Evolutionary conservation across 2,329 filamentous ascomycete species (phyloP).

Genomic region (Colletotrichum neosansevieriae): DNA sequence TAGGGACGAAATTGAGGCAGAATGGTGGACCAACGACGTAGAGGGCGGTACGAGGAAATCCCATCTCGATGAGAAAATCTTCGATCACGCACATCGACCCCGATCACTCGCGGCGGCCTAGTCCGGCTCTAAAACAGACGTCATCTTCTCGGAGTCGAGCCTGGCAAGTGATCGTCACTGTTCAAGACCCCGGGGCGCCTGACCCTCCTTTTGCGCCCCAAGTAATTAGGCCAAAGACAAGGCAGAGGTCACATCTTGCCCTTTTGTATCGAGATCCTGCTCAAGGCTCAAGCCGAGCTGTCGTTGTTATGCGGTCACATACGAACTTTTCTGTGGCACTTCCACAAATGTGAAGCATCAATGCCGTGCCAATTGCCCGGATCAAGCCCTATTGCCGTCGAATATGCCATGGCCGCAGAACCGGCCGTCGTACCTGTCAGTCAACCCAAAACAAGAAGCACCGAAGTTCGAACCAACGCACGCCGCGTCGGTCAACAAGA

Average conservation of each 20-base stretch:
- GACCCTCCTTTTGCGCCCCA: constrained; percentile 13
- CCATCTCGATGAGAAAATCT: constrained; percentile 33
- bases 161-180: constrained; percentile 36
- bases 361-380: constrained; percentile 18
- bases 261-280: constrained; percentile 36
- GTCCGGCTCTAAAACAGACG: constrained; percentile 35
- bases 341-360: constrained; percentile 27
- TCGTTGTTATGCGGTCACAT: constrained; percentile 20
- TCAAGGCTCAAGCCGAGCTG: constrained; percentile 15
- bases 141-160: constrained; percentile 33
- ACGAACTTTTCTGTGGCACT: constrained; percentile 24
- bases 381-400: background rate
- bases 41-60: constrained; percentile 32
- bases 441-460: constrained; percentile 20
- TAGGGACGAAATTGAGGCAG: background rate
- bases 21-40: constrained; percentile 17
- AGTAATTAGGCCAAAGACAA: constrained; percentile 1
- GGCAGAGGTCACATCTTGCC: constrained; percentile 9
- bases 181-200: constrained; percentile 22
- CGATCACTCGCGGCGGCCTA: constrained; percentile 36
- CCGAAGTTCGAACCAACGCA: constrained; percentile 16
- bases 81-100: constrained; percentile 36
- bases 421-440: constrained; percentile 15
- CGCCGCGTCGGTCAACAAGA: constrained; percentile 23
- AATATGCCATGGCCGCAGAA: constrained; percentile 32